These are phyloP conservation scores for Solanum rostratum DNA, from an alignment of 257 asterid species.

Conservation along the genomic window DNA sequence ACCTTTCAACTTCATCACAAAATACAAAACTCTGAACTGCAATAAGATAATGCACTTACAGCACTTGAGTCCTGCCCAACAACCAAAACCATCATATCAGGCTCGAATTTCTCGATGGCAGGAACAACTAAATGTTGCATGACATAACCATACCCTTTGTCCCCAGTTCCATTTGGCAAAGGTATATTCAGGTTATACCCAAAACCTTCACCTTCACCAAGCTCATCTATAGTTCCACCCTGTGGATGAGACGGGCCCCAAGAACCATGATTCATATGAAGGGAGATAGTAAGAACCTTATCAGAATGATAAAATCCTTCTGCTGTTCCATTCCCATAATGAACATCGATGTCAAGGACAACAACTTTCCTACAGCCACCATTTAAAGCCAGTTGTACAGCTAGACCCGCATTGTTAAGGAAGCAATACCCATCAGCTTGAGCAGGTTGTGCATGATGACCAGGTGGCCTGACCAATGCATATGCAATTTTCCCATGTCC, in stretches of 20 bases:
- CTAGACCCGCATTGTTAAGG: constrained; percentile 79
- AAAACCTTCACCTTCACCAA: constrained; percentile 68
- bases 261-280: constrained; percentile 93
- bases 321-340: constrained; percentile 92
- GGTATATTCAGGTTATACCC: constrained; percentile 87
- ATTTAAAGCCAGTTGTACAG: constrained; percentile 48
- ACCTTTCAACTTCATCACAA: neutral
- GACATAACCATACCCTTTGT: constrained; percentile 55
- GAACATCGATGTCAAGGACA: constrained; percentile 82
- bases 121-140: constrained; percentile 53
- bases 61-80: constrained; percentile 95
- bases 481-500: constrained; percentile 44
- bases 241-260: constrained; percentile 99
- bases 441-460: constrained; percentile 92
- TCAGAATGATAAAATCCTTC: constrained; percentile 65
- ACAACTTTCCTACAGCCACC: constrained; percentile 45
- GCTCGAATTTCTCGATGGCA: constrained; percentile 58
- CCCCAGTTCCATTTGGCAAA: constrained; percentile 89
- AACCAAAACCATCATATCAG: constrained; percentile 63
- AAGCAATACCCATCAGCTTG: constrained; percentile 92
- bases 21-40: neutral
- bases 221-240: constrained; percentile 60
- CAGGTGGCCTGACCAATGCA: constrained; percentile 89
- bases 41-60: constrained; percentile 32
- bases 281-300: constrained; percentile 69